A percentile compares a stretch with the other conserved stretches of the same genome.
Conservation (phyloP, 306 rosid species). For the Malus fusca region DNA sequence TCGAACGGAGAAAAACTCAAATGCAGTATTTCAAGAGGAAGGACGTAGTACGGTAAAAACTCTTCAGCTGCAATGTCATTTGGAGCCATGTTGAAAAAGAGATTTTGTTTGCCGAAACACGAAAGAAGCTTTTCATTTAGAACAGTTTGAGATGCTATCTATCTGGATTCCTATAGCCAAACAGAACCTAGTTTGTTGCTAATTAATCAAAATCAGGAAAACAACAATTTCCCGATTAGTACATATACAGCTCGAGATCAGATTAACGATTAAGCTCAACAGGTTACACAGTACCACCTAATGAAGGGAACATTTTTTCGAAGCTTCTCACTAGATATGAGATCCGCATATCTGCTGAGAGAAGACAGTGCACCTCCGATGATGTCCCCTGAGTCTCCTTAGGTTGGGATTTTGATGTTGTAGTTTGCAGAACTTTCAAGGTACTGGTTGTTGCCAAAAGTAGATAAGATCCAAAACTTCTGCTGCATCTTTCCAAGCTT, state of each 20-base stretch:
- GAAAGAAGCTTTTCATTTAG: neutral
- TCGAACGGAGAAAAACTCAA: neutral
- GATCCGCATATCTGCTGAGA: constrained; percentile 12
- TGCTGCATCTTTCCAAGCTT: constrained; percentile 34
- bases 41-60: neutral
- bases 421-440: constrained; percentile 8
- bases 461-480: constrained; percentile 37
- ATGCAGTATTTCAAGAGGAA: neutral
- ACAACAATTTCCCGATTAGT: neutral
- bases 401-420: constrained; percentile 43
- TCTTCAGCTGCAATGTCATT: neutral
- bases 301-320: neutral
- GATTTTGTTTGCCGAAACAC: neutral
- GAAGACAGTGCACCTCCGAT: constrained; percentile 2
- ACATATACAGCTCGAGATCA: constrained; percentile 16
- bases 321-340: constrained; percentile 74
- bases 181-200: neutral
- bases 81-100: neutral
- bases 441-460: constrained; percentile 20
- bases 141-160: neutral
- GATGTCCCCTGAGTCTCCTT: constrained; percentile 11
- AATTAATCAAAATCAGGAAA: neutral
- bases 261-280: neutral
- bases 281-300: neutral
- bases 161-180: neutral